Conservation (phyloP, 169 alveolate genomes). For the Eimeria zaria region DNA sequence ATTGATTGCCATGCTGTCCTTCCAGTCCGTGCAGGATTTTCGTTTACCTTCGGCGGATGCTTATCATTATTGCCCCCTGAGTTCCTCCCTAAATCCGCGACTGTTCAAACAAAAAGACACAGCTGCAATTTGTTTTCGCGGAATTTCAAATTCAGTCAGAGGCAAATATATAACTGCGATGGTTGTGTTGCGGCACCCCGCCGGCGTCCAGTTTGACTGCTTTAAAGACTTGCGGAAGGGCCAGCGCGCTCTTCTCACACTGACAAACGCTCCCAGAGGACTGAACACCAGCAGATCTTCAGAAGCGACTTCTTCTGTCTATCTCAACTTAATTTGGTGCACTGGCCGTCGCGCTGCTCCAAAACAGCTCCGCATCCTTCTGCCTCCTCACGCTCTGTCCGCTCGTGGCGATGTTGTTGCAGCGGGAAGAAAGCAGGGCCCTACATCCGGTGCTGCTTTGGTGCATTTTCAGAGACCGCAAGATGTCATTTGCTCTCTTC, state of each 20-base stretch:
- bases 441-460: background rate
- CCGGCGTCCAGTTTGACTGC: background rate
- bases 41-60: background rate
- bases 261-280: constrained; percentile 6
- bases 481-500: constrained; percentile 33
- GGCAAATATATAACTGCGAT: constrained; percentile 4
- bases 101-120: background rate
- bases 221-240: constrained; percentile 34
- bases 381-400: background rate
- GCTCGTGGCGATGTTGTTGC: background rate
- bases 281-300: background rate
- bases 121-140: background rate
- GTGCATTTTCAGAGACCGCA: background rate
- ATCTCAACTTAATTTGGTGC: constrained; percentile 47
- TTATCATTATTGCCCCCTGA: background rate
- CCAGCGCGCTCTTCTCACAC: constrained; percentile 21
- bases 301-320: background rate
- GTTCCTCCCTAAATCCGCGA: background rate
- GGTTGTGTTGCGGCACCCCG: background rate
- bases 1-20: background rate
- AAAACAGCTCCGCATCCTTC: background rate
- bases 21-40: constrained; percentile 56
- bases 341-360: background rate
- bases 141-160: background rate
- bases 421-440: background rate